phyloP scores from a whole-genome alignment of 179 eudicot genomes.

The Drosera spatulata region DNA sequence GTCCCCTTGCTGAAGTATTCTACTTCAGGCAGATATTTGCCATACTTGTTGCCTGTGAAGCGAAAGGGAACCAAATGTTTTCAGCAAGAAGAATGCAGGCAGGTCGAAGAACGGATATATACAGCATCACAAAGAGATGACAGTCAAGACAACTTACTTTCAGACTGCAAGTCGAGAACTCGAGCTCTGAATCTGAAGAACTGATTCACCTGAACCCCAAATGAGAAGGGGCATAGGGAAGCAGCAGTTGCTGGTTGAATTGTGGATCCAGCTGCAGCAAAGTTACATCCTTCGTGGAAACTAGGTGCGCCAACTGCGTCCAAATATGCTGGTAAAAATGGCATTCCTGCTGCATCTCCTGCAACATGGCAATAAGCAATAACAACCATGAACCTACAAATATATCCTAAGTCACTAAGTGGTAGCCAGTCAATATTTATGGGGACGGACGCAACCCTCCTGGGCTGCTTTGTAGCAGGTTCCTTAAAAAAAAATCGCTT shows the following conservation, averaged over 20 bases:
- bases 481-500: no score
- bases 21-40: constrained; percentile 48
- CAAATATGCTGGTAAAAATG: constrained; percentile 69
- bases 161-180: constrained; percentile 36
- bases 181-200: constrained; percentile 69
- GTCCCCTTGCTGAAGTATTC: constrained; percentile 62
- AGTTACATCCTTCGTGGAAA: constrained; percentile 62
- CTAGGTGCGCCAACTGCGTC: constrained; percentile 61
- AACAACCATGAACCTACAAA: background rate
- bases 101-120: no score
- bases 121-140: background rate
- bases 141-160: constrained; percentile 21
- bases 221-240: constrained; percentile 76
- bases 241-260: constrained; percentile 62
- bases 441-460: constrained; percentile 27
- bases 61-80: background rate
- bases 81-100: background rate
- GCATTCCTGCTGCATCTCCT: constrained; percentile 84
- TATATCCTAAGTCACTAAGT: no score
- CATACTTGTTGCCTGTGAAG: constrained; percentile 39
- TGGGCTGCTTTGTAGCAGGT: no score
- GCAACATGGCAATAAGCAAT: constrained; percentile 1
- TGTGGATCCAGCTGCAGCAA: constrained; percentile 77
- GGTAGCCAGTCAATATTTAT: background rate
- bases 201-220: constrained; percentile 74